These are phyloP conservation scores for Cytospora leucostoma DNA, from an alignment of 2,329 filamentous ascomycete genomes.

Conservation along the genomic window DNA sequence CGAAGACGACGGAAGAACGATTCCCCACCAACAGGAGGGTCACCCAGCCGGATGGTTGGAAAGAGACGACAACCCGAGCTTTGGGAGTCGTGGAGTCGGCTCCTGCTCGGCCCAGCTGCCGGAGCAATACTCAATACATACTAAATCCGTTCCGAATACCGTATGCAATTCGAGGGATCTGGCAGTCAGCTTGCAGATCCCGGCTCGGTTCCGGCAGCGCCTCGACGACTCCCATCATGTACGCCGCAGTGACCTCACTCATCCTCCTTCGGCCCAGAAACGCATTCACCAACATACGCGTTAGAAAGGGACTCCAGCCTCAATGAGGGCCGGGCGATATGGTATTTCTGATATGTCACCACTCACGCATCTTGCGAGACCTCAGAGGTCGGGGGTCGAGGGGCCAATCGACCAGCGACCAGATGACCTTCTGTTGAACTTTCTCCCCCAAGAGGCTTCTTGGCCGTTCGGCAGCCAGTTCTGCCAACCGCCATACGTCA, in stretches of 20 bases:
- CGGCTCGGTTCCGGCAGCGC: too few relatives aligned
- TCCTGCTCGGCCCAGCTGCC: background rate
- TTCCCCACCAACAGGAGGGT: background rate
- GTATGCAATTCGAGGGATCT: too few relatives aligned
- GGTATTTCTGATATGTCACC: background rate
- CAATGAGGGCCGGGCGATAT: background rate
- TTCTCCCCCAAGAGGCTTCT: background rate
- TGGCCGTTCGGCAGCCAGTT: slow-evolving; percentile 16
- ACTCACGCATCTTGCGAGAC: background rate
- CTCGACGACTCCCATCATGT: too few relatives aligned
- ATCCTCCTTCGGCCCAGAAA: too few relatives aligned
- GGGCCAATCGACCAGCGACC: background rate
- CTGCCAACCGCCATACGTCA: slow-evolving; percentile 9
- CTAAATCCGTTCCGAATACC: too few relatives aligned
- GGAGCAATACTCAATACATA: too few relatives aligned
- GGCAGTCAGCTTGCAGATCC: too few relatives aligned
- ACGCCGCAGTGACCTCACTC: too few relatives aligned
- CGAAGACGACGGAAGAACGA: slow-evolving; percentile 4
- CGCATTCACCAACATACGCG: background rate
- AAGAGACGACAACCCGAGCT: slow-evolving; percentile 1
- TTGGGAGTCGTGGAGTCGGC: slow-evolving; percentile 15
- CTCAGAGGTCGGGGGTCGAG: background rate
- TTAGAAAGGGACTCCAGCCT: background rate
- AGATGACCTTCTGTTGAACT: background rate
- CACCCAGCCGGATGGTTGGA: background rate